Base-by-base conservation (phyloP, 345 rosid species). In the Ricinus communis region DNA sequence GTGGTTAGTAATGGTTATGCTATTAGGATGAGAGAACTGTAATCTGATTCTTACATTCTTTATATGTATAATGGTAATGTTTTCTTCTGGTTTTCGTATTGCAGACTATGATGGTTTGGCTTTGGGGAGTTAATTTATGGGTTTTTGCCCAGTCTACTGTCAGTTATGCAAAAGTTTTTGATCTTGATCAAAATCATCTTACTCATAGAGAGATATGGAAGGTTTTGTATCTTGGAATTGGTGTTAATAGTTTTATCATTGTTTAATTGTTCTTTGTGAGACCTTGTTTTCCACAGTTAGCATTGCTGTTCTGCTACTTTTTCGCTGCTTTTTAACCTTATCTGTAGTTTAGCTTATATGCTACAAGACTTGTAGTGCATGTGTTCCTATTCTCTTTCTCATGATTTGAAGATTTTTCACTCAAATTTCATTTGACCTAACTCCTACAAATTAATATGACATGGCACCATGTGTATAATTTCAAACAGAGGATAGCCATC, bases 41-140 rank as follows among this genome's bases (percentile, higher is more conserved):
- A 47, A 69, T 56, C 5, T 71, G 25, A 50, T 50, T 24, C 41
- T 43, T 31, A 27, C 15, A 30, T 0, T 45, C 62, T 15, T 50
- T 58, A 70, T 71, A 18, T 58, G 30, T 60, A 12, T 58, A 24
- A 4, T 54, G 57, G 63, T 59, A 33, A 43, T 38, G n/a, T 33
- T 41, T 73, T 58, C n/a, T 68, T 58, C 8, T 69, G 77, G 51
- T 30, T 73, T 72, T 85, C 57, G 33, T 58, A 16, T 62, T 83
- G 70, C 87, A 96, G 98, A 93, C 96, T 30, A 72, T 85, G 90
- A 88, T 87, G 96, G 97, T 91, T 58, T 93, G 99, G 99, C 87
- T 96, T 45, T 96, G 99, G 99, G 99, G 98, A 73, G 80, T 93
- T 57, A 90, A 91, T 72, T 73, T 91, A 75, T 95, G 96, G 97